Evolutionary conservation across 2,329 filamentous ascomycete genomes (phyloP), one percentile per base, ranked within the genome.

Genomic region (Fusarium sp.): DNA sequence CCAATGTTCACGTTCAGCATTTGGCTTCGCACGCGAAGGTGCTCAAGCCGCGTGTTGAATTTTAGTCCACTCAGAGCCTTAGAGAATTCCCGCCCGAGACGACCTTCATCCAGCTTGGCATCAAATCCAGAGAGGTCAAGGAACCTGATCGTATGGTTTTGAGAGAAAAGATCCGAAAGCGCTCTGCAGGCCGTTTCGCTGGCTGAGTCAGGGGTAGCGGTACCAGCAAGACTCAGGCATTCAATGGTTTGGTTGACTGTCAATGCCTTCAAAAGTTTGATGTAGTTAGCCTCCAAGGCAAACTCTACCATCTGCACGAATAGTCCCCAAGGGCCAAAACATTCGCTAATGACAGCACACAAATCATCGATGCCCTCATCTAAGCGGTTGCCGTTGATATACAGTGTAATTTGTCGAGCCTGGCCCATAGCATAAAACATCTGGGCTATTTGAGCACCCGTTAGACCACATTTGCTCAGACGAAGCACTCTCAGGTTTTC

Each of bases 261-360:
- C 54, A 90, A 79, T 5, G 87, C 86, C 20, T 78, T 80, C 65
- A 89, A 77, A 8, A 90, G 81, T 58, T 83, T 83, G 60, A 87
- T 82, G 71, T 87, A 90, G 73, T 83, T 87, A 14, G 77, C 76
- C 74, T 89, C 87, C 42, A 84, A 79, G 25, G 81, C 80, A 71
- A 89, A 89, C 67, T 89, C 86, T n/a, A 89, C 80, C 87, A 89
- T 89, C 69, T 88, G 85, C 67, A 89, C 78, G 69, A 86, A 85
- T 27, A 89, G 79, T 29, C 83, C 84, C 67, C 82, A 84, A 1
- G 87, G 87, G 3, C 86, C 85, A 68, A 84, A 83, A 18, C 84
- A 84, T 57, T 81, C 79, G 1, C 82, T 79, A 31, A 90, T 83
- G 12, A 86, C 84, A 25, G 82, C 80, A 27, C 85, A 86, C 60